Conservation (phyloP, 331 rosid species). For the Pyrus hybrid region DNA sequence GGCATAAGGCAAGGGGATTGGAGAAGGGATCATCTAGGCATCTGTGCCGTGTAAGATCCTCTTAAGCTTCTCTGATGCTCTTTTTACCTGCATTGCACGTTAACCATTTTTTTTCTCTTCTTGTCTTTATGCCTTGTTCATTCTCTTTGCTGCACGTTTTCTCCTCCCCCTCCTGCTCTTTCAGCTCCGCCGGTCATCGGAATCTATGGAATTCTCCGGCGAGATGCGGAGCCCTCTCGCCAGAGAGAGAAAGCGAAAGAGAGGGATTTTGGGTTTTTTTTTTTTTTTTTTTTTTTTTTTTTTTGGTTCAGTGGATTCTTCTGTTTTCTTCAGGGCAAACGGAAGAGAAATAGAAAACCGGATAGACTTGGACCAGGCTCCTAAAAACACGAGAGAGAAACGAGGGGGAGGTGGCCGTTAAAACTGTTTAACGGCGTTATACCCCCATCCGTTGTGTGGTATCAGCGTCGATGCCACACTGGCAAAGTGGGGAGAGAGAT, state of each 20-base stretch:
- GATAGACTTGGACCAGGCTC: background rate
- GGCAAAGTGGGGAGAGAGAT: background rate
- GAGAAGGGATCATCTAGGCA: slow-evolving; percentile 47
- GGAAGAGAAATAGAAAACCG: background rate
- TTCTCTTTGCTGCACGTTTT: background rate
- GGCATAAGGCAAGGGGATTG: slow-evolving; percentile 68
- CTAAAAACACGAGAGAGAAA: slow-evolving; percentile 25
- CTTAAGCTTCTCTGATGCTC: slow-evolving; percentile 41
- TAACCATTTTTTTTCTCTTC: slow-evolving; percentile 14
- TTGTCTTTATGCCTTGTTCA: background rate
- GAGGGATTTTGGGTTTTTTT: background rate
- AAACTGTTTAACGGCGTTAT: slow-evolving; percentile 28
- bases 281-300: no score
- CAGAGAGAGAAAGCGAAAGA: slow-evolving; percentile 25
- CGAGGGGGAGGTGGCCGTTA: slow-evolving; percentile 3
- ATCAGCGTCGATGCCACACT: slow-evolving; percentile 14
- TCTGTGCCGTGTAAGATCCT: slow-evolving; percentile 78
- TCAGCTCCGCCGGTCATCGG: slow-evolving; percentile 13
- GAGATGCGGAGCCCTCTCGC: slow-evolving; percentile 42
- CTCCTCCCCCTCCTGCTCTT: background rate
- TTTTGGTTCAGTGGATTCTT: background rate
- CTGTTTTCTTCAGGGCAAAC: background rate
- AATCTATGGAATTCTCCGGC: slow-evolving; percentile 33
- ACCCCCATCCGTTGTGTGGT: slow-evolving; percentile 13
- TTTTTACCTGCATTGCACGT: slow-evolving; percentile 67